These are phyloP conservation scores for Boletus semigastroideus DNA, from an alignment of 1,284 basidiomycete species.

Conservation along the genomic window DNA sequence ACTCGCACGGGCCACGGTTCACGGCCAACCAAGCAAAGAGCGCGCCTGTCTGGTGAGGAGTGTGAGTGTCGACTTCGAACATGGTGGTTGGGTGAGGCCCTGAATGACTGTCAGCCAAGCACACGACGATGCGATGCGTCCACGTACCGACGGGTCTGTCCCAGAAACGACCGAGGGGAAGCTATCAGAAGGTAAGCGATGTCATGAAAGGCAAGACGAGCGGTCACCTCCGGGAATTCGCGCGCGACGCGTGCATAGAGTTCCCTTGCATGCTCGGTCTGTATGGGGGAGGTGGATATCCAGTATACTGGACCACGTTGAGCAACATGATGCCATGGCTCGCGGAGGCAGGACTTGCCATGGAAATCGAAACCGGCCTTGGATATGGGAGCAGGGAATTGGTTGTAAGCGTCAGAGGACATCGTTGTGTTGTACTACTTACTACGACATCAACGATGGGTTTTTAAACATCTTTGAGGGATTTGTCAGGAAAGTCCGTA, in stretches of 20 bases:
- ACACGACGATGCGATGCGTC: neutral
- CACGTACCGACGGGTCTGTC: conserved; percentile 58
- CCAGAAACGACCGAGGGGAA: conserved; percentile 64
- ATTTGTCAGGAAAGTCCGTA: too few species aligned
- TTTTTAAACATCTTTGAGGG: too few species aligned
- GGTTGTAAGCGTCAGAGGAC: conserved; percentile 49
- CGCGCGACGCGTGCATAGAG: conserved; percentile 62
- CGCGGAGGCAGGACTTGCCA: conserved; percentile 40
- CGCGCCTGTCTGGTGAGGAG: conserved; percentile 40
- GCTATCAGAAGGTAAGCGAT: conserved; percentile 36
- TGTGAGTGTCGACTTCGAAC: conserved; percentile 43
- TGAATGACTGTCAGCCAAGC: conserved; percentile 12
- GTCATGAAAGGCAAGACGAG: neutral
- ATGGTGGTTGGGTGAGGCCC: conserved; percentile 42
- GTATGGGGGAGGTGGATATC: conserved; percentile 43
- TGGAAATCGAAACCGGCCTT: conserved; percentile 67
- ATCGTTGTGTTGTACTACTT: too few species aligned
- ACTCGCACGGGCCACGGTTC: conserved; percentile 42
- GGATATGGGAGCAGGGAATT: conserved; percentile 55
- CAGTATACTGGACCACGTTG: conserved; percentile 54
- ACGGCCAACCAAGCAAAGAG: conserved; percentile 42
- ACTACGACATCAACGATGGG: neutral
- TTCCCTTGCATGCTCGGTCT: conserved; percentile 53
- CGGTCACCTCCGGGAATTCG: conserved; percentile 70
- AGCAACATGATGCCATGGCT: neutral